Base-by-base conservation (phyloP, 2,329 filamentous ascomycete genomes). In the Hypoxylon rubiginosum region DNA sequence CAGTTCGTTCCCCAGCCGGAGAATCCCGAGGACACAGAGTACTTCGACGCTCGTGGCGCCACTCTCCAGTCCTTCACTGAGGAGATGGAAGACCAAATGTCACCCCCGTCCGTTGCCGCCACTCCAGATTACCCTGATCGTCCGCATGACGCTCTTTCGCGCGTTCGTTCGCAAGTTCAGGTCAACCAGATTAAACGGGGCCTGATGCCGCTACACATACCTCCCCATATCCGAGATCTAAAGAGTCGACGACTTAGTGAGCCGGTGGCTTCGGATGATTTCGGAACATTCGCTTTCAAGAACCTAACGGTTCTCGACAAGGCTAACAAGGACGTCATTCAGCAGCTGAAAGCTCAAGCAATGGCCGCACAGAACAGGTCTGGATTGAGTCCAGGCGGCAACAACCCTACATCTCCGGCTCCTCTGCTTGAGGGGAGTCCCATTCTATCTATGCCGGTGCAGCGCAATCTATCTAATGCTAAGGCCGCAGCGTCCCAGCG, bases 301-400 rank as follows among this genome's bases (percentile, higher is more conserved):
- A 99, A 99, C 73, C 82, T 99, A 52, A 94, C 95, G 0, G 95
- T 98, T 19, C 85, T 99, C 17, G 96, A 98, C 74, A 98, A 97
- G 79, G 96, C 96, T 58, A 99, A 99, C 80, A 99, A 99, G 77
- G 96, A 99, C 74, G 94, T 98, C 30, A 97, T 99, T 32, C 94
- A 98, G 74, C 98, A 98, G 78, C 84, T 99, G 62, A 90, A 94
- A 10, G 93, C 94, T 21, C 94, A 98, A 79, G 94, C 96, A 2
- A 86, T 97, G 82, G 94, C 88, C 2, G 80, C 84, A 1, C 88
- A 90, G 71, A 87, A 79, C 74, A 90, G 90, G 34, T 77, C 82
- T 4, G 77, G 79, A 3, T 74, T 80, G 32, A 86, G 82, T 62
- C 82, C 84, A 1, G 81, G 82, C 54, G 79, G 79, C 8, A 79